phyloP scores from a whole-genome alignment of 331 rosid species.

The Arachis monticola region DNA sequence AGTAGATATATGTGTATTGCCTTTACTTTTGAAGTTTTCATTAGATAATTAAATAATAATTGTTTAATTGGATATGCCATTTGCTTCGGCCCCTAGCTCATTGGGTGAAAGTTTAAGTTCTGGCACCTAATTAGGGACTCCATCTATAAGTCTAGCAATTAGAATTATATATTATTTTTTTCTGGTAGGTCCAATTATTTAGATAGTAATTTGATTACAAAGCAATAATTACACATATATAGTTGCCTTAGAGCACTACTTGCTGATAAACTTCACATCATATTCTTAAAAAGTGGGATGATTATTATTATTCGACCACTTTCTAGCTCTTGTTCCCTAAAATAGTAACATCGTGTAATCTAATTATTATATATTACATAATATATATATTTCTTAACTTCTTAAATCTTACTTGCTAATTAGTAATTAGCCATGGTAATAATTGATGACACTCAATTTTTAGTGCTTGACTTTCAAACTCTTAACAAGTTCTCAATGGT shows the following conservation, averaged over 20 bases:
- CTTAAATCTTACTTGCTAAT: neutral
- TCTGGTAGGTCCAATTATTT: too few species aligned
- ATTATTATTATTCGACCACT: conserved; percentile 31
- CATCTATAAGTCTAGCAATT: neutral
- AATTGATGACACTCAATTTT: neutral
- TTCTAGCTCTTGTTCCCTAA: conserved; percentile 15
- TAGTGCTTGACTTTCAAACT: conserved; percentile 24
- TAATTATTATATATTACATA: neutral
- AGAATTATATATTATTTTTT: too few species aligned
- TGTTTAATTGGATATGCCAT: neutral
- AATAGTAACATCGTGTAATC: conserved; percentile 14
- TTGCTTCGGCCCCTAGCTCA: neutral
- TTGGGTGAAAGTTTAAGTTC: neutral
- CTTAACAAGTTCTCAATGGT: neutral
- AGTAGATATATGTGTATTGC: neutral
- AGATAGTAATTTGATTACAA: too few species aligned
- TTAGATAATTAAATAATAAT: neutral
- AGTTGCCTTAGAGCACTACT: neutral
- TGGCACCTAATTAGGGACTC: neutral
- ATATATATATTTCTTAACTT: conserved; percentile 18
- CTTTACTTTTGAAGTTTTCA: neutral
- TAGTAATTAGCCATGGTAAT: conserved; percentile 20
- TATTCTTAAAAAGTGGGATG: conserved; percentile 29
- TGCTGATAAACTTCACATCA: conserved; percentile 44
- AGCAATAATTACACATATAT: too few species aligned